A percentile compares a stretch with the other conserved stretches of the same genome.
Conservation (phyloP, 495 filamentous ascomycete genomes). For the Aspergillus ostianus region DNA sequence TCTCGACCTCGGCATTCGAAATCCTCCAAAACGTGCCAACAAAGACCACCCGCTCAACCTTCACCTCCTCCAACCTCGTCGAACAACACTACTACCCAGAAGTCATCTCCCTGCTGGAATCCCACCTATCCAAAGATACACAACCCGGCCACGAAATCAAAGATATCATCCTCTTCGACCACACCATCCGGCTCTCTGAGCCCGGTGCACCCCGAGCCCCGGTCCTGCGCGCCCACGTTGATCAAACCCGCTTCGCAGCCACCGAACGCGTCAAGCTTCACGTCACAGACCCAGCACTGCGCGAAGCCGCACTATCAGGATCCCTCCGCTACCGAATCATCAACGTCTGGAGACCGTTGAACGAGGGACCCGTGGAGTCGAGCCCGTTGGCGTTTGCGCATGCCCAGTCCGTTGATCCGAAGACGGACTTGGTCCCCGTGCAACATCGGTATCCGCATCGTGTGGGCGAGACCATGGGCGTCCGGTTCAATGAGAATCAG, state of each 20-base stretch:
- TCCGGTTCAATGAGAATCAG: slow-evolving; percentile 57
- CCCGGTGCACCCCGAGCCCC: slow-evolving; percentile 56
- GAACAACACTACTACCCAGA: slow-evolving; percentile 77
- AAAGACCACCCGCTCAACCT: slow-evolving; percentile 51
- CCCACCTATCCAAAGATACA: slow-evolving; percentile 39
- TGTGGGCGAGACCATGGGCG: slow-evolving; percentile 73
- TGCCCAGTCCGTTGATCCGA: slow-evolving; percentile 48
- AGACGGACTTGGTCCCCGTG: slow-evolving; percentile 62
- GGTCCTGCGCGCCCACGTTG: slow-evolving; percentile 75
- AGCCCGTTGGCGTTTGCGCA: slow-evolving; percentile 71
- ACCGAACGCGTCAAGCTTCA: slow-evolving; percentile 65
- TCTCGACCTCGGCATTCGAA: slow-evolving; percentile 74
- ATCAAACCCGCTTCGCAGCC: slow-evolving; percentile 70
- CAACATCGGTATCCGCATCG: slow-evolving; percentile 74
- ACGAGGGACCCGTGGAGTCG: slow-evolving; percentile 61
- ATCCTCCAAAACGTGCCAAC: slow-evolving; percentile 51
- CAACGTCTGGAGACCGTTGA: slow-evolving; percentile 84
- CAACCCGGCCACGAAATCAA: slow-evolving; percentile 60
- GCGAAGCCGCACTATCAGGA: slow-evolving; percentile 53
- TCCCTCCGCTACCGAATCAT: slow-evolving; percentile 67
- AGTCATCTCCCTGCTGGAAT: slow-evolving; percentile 59
- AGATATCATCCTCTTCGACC: slow-evolving; percentile 70
- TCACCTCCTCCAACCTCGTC: slow-evolving; percentile 63
- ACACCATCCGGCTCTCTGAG: slow-evolving; percentile 72
- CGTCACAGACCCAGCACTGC: slow-evolving; percentile 52